phyloP scores from a whole-genome alignment of 23 red algal species.

The Gracilaria gracilis region DNA sequence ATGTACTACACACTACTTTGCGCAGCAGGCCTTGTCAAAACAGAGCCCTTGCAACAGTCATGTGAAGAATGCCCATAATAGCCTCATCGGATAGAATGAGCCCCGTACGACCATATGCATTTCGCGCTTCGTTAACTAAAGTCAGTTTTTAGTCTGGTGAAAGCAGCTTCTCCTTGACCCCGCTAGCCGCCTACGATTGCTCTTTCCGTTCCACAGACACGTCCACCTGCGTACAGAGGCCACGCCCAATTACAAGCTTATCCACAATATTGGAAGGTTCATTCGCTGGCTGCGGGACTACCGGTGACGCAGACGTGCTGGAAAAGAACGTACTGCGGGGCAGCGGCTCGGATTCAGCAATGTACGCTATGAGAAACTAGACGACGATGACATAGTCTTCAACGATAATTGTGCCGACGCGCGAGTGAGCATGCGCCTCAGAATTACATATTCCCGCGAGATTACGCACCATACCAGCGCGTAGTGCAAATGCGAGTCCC shows the following conservation, averaged over 20 bases:
- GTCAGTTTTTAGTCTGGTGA: constrained; percentile 70
- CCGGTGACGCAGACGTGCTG: constrained; percentile 1
- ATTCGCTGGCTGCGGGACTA: not conserved
- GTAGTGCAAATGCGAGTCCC: constrained; percentile 79
- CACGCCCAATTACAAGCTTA: not conserved
- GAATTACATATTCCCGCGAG: constrained; percentile 90
- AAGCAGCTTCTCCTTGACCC: constrained; percentile 12
- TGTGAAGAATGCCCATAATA: constrained; percentile 89
- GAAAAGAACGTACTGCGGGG: not conserved
- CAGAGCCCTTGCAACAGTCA: constrained; percentile 88
- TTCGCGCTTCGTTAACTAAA: constrained; percentile 93
- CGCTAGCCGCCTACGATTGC: not conserved
- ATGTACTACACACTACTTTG: constrained; percentile 87
- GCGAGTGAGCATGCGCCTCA: constrained; percentile 77
- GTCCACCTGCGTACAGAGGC: not conserved
- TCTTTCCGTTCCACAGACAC: not conserved
- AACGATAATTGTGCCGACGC: constrained; percentile 84
- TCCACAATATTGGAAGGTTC: not conserved
- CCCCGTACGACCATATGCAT: constrained; percentile 94
- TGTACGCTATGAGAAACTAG: constrained; percentile 76
- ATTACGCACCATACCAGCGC: constrained; percentile 79
- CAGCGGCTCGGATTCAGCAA: constrained; percentile 43
- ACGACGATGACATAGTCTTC: constrained; percentile 97
- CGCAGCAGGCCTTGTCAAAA: constrained; percentile 82
- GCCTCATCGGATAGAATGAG: constrained; percentile 91